Conservation (phyloP, 345 rosid species). For the Lagerstroemia speciosa region DNA sequence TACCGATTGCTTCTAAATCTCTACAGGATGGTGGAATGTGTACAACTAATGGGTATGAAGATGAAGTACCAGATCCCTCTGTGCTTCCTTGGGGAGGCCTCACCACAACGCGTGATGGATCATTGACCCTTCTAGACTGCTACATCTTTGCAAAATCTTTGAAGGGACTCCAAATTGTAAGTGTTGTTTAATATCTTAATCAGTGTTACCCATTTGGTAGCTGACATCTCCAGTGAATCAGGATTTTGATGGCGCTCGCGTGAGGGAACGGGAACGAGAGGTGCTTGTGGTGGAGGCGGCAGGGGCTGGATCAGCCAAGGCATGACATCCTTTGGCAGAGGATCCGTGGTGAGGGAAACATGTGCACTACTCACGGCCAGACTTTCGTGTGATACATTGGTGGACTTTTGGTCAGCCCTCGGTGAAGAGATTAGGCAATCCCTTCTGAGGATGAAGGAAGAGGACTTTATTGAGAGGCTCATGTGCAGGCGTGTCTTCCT, state of each 20-base stretch:
- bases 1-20: slow-evolving; percentile 29
- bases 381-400: slow-evolving; percentile 83
- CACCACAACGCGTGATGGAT: slow-evolving; percentile 66
- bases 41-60: slow-evolving; percentile 33
- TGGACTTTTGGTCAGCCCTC: slow-evolving; percentile 89
- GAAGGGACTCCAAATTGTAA: slow-evolving; percentile 64
- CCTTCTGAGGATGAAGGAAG: slow-evolving; percentile 93
- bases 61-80: slow-evolving; percentile 64
- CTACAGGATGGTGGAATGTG: slow-evolving; percentile 27
- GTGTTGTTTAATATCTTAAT: slow-evolving; percentile 18
- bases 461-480: slow-evolving; percentile 90
- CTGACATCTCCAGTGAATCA: slow-evolving; percentile 36
- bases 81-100: slow-evolving; percentile 96
- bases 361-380: slow-evolving; percentile 91
- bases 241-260: slow-evolving; percentile 91
- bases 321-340: slow-evolving; percentile 65
- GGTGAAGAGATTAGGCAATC: slow-evolving; percentile 80
- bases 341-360: slow-evolving; percentile 89
- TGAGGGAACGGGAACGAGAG: slow-evolving; percentile 86
- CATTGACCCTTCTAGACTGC: slow-evolving; percentile 71
- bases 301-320: slow-evolving; percentile 98
- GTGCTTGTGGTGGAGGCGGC: slow-evolving; percentile 95
- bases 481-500: slow-evolving; percentile 61
- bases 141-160: slow-evolving; percentile 62
- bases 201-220: slow-evolving; percentile 9